A percentile compares a stretch with the other conserved stretches of the same genome.
Conservation (phyloP, 2,329 filamentous ascomycete genomes). For the Magnaporthiopsis incrustans region DNA sequence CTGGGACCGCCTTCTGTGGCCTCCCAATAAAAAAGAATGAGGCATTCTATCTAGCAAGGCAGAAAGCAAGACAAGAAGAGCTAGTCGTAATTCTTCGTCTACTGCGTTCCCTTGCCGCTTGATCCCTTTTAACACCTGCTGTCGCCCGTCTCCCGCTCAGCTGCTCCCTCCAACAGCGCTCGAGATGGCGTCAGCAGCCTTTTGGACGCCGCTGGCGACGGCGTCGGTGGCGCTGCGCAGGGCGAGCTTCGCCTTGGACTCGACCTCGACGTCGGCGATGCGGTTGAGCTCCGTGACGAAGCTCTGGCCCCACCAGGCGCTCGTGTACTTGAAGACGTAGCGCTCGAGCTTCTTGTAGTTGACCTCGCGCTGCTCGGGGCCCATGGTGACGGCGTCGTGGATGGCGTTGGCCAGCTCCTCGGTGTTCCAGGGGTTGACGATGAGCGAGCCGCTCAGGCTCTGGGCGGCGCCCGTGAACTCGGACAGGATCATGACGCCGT, state of each 20-base stretch:
- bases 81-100: neutral
- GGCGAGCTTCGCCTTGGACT: constrained; percentile 4
- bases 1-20: neutral
- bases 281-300: constrained; percentile 71
- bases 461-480: constrained; percentile 96
- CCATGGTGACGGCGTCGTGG: constrained; percentile 95
- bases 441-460: constrained; percentile 83
- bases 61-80: neutral
- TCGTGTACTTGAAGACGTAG: constrained; percentile 97
- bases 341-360: constrained; percentile 90
- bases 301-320: constrained; percentile 91
- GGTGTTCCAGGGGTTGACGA: constrained; percentile 98
- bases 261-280: neutral
- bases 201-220: neutral
- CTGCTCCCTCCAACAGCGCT: neutral
- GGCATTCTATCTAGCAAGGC: neutral
- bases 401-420: constrained; percentile 90
- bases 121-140: neutral
- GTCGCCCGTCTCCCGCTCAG: neutral
- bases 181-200: neutral
- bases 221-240: constrained; percentile 1
- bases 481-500: constrained; percentile 90
- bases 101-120: neutral
- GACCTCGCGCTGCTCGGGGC: constrained; percentile 71
- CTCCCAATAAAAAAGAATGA: neutral